phyloP scores from a whole-genome alignment of 345 rosid genomes.

The Salix viminalis region DNA sequence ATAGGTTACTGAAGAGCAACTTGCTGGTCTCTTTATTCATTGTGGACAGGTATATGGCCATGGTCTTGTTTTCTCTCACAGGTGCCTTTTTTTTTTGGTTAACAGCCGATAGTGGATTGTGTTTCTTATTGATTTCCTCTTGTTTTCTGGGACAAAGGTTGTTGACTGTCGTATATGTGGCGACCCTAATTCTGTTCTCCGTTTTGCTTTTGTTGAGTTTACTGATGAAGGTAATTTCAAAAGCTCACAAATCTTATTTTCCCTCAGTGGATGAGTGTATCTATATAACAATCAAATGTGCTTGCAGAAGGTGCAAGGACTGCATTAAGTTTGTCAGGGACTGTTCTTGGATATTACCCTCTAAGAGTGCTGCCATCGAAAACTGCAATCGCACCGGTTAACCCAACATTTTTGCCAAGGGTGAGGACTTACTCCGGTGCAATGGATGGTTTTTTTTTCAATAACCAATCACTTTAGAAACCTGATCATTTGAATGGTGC shows the following conservation, averaged over 20 bases:
- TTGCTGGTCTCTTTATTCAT: conserved; percentile 73
- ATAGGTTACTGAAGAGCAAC: conserved; percentile 90
- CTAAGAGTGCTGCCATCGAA: conserved; percentile 93
- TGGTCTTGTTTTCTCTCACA: conserved; percentile 2
- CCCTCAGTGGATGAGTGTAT: neutral
- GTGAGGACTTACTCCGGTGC: conserved; percentile 35
- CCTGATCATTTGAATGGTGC: neutral
- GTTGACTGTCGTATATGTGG: conserved; percentile 88
- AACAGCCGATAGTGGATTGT: neutral
- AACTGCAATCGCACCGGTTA: conserved; percentile 99
- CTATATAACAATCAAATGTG: conserved; percentile 22
- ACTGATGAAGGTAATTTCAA: conserved; percentile 74
- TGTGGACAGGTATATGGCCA: conserved; percentile 63
- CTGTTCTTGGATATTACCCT: conserved; percentile 89
- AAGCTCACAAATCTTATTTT: conserved; percentile 16
- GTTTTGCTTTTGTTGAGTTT: conserved; percentile 92
- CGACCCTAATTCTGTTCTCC: conserved; percentile 89
- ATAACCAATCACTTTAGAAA: neutral
- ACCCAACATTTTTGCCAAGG: conserved; percentile 94
- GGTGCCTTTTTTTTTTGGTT: neutral
- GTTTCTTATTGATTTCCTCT: neutral
- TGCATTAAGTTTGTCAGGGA: conserved; percentile 86
- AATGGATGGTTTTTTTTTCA: conserved; percentile 1
- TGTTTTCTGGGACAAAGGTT: conserved; percentile 1
- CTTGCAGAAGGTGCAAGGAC: conserved; percentile 76